Percentiles rank a stretch among this genome's conserved stretches.
Conservation (phyloP, 495 filamentous ascomycete genomes). For the Immersiella caudata region DNA sequence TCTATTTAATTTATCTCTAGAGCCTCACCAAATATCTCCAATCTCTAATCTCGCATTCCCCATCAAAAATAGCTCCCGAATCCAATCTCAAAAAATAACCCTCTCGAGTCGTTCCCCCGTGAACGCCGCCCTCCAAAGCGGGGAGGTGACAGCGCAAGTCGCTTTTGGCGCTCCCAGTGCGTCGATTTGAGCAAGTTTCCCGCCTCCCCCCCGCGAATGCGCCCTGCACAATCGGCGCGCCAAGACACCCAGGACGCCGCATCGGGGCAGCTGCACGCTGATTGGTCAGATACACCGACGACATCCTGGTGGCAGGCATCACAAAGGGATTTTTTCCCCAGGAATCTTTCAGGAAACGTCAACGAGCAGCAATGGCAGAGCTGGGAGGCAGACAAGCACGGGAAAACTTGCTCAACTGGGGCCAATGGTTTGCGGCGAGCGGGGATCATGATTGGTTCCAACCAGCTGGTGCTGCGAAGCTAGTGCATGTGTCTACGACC, state of each 20-base stretch:
- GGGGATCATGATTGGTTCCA: background rate
- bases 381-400: too few relatives aligned
- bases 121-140: too few relatives aligned
- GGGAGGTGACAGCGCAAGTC: too few relatives aligned
- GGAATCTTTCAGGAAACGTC: background rate
- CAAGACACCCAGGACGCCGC: conserved; percentile 6
- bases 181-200: conserved; percentile 40
- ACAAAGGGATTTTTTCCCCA: background rate
- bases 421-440: background rate
- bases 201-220: conserved; percentile 6
- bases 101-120: background rate
- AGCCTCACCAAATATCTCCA: too few relatives aligned
- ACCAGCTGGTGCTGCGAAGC: conserved; percentile 3
- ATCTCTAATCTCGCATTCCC: too few relatives aligned
- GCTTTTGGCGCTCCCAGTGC: conserved; percentile 14
- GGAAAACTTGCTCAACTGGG: conserved; percentile 32
- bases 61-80: too few relatives aligned
- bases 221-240: conserved; percentile 6
- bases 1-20: too few relatives aligned
- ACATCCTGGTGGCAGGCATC: background rate
- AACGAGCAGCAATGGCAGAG: too few relatives aligned
- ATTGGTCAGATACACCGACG: background rate
- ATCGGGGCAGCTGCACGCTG: background rate
- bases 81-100: background rate
- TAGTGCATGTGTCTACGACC: background rate